Conservation (phyloP, 257 asterid species). For the Paulownia fortunei region DNA sequence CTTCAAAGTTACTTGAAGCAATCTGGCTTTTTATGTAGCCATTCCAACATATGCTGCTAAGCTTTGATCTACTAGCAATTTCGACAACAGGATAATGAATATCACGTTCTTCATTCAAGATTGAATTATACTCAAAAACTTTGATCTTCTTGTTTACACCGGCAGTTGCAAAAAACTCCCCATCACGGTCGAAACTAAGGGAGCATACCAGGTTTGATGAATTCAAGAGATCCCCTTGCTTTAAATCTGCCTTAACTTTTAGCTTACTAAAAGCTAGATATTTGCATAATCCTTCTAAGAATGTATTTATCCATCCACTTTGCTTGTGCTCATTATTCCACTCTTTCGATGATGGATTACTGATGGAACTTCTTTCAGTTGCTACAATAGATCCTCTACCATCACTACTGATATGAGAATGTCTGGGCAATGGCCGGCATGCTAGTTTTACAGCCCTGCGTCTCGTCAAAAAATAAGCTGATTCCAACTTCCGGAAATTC, state of each 20-base stretch:
- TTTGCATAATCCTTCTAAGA: conserved; percentile 83
- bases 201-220: conserved; percentile 94
- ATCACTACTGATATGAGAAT: conserved; percentile 50
- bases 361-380: conserved; percentile 78
- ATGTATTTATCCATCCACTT: conserved; percentile 76
- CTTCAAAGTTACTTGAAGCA: conserved; percentile 98
- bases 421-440: conserved; percentile 49
- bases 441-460: conserved; percentile 52
- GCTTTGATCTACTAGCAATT: conserved; percentile 88
- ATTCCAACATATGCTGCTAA: conserved; percentile 98
- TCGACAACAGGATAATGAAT: conserved; percentile 98
- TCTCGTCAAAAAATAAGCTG: conserved; percentile 78
- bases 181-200: conserved; percentile 95
- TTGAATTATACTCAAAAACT: conserved; percentile 82
- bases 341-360: conserved; percentile 68
- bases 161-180: conserved; percentile 95
- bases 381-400: conserved; percentile 57
- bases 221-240: conserved; percentile 94
- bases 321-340: conserved; percentile 49
- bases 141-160: conserved; percentile 99
- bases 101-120: conserved; percentile 75
- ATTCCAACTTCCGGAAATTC: conserved; percentile 79
- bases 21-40: conserved; percentile 94
- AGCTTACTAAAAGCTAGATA: conserved; percentile 81
- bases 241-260: conserved; percentile 85